Conservation (phyloP, 192 early-diverging fungal genomes). For the Entomortierella parvispora region DNA sequence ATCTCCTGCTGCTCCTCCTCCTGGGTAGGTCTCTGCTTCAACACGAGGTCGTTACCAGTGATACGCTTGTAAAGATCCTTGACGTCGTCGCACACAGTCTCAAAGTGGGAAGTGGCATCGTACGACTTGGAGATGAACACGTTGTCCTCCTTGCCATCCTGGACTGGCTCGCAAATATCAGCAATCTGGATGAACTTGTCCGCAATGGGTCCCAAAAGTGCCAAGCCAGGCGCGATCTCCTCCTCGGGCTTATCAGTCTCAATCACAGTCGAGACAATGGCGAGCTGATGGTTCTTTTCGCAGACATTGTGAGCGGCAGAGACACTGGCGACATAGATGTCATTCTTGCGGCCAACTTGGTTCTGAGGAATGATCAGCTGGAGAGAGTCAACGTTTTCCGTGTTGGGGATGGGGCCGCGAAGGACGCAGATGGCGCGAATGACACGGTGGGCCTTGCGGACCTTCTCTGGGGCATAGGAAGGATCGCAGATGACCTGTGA, state of each 20-base stretch:
- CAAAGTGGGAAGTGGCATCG: conserved; percentile 99
- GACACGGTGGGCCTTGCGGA: conserved; percentile 85
- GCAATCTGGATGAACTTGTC: conserved; percentile 92
- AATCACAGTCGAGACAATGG: conserved; percentile 97
- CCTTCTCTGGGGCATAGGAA: conserved; percentile 86
- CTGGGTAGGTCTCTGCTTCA: conserved; percentile 69
- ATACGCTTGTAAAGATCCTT: conserved; percentile 90
- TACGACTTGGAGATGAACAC: conserved; percentile 95
- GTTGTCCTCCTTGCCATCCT: conserved; percentile 83
- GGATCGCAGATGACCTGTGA: conserved; percentile 97
- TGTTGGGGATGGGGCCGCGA: conserved; percentile 91
- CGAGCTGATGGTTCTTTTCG: conserved; percentile 86
- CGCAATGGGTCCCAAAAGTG: conserved; percentile 87
- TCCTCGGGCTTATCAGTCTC: conserved; percentile 92
- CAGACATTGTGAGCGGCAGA: conserved; percentile 93
- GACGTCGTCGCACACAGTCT: conserved; percentile 97
- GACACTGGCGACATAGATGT: conserved; percentile 96
- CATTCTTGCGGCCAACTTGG: conserved; percentile 92
- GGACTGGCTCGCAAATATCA: conserved; percentile 88
- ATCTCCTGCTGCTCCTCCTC: conserved; percentile 62
- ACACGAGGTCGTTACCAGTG: conserved; percentile 78
- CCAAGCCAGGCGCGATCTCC: conserved; percentile 90
- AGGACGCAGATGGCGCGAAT: conserved; percentile 98
- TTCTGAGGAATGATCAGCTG: conserved; percentile 99
- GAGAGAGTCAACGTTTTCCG: conserved; percentile 84